These are phyloP conservation scores for Extremus antarcticus DNA, from an alignment of 495 filamentous ascomycete species.

Conservation along the genomic window DNA sequence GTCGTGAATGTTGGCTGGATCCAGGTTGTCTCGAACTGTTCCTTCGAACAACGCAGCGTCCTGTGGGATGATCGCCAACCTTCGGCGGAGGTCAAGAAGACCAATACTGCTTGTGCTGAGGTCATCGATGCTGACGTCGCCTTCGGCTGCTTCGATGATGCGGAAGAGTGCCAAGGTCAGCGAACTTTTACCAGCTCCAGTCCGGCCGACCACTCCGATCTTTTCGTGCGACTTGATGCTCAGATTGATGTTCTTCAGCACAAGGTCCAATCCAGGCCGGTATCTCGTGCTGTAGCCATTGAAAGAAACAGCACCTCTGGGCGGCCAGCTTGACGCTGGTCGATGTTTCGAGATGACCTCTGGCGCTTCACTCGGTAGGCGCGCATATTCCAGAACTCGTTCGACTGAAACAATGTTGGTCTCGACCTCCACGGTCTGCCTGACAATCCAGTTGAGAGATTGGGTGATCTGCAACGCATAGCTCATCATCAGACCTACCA, in stretches of 20 bases:
- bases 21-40: constrained; percentile 88
- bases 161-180: constrained; percentile 89
- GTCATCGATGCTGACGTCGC: constrained; percentile 77
- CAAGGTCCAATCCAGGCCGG: constrained; percentile 74
- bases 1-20: constrained; percentile 88
- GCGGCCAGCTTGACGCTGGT: constrained; percentile 84
- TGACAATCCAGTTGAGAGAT: constrained; percentile 99
- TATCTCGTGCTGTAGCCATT: constrained; percentile 90
- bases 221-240: constrained; percentile 94
- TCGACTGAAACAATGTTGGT: constrained; percentile 99
- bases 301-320: constrained; percentile 81
- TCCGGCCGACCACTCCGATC: constrained; percentile 93
- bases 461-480: constrained; percentile 95
- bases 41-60: constrained; percentile 97
- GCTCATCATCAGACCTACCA: constrained; percentile 91
- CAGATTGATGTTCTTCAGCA: constrained; percentile 83
- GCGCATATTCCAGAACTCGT: constrained; percentile 91
- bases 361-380: constrained; percentile 85
- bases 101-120: constrained; percentile 87
- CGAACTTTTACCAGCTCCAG: constrained; percentile 93
- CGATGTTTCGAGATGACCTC: constrained; percentile 83
- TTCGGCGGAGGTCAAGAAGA: constrained; percentile 73
- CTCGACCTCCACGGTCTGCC: constrained; percentile 97
- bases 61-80: constrained; percentile 95
- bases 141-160: constrained; percentile 77